These are phyloP conservation scores for Tilletia horrida DNA, from an alignment of 1,284 basidiomycete species.

Conservation along the genomic window DNA sequence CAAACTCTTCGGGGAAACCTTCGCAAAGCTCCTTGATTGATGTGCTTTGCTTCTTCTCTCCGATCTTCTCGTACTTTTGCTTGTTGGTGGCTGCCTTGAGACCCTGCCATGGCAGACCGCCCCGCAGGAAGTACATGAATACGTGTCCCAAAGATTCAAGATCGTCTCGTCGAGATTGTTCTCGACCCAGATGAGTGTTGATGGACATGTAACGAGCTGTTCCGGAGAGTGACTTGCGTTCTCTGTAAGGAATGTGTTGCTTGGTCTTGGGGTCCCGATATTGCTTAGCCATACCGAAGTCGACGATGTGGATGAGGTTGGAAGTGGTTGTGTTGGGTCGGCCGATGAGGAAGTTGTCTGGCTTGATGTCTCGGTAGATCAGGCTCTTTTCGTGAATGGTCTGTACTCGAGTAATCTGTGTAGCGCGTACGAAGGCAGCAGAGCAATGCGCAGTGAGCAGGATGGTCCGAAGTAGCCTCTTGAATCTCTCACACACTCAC, in stretches of 20 bases:
- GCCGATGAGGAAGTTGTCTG: conserved; percentile 93
- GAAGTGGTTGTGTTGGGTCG: conserved; percentile 80
- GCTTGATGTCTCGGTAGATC: conserved; percentile 96
- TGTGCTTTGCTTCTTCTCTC: conserved; percentile 96
- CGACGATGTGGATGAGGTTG: conserved; percentile 79
- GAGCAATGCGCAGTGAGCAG: background rate
- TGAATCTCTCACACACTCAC: conserved; percentile 58
- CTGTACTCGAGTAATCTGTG: conserved; percentile 66
- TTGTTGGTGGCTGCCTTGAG: conserved; percentile 95
- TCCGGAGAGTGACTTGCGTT: conserved; percentile 81
- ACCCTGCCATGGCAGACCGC: conserved; percentile 88
- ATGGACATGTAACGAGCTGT: conserved; percentile 97
- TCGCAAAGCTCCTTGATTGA: conserved; percentile 91
- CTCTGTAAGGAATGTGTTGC: conserved; percentile 93
- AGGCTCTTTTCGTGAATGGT: conserved; percentile 95
- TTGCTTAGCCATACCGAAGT: conserved; percentile 97
- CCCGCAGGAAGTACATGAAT: conserved; percentile 95
- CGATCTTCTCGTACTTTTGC: conserved; percentile 98
- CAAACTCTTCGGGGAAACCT: conserved; percentile 87
- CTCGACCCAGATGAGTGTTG: conserved; percentile 90
- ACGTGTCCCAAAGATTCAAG: conserved; percentile 92
- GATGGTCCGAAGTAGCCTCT: background rate
- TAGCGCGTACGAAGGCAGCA: background rate
- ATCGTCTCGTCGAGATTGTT: conserved; percentile 91
- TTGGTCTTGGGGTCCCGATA: conserved; percentile 95